Conservation (phyloP, 805 yeast species). For the Starmera caribaea region DNA sequence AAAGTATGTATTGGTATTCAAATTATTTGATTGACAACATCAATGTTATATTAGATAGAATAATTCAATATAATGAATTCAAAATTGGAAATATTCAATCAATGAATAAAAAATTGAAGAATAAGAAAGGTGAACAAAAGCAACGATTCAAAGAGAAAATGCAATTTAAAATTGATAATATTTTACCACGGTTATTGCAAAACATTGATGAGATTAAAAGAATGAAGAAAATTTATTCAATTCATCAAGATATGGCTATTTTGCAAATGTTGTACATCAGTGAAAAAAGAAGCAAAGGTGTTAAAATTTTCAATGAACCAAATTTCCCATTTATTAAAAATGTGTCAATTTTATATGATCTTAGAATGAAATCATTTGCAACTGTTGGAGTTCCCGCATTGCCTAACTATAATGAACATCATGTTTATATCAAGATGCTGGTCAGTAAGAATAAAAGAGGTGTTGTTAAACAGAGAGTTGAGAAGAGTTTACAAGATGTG, state of each 20-base stretch:
- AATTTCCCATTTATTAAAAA: slow-evolving; percentile 18
- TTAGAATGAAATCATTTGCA: slow-evolving; percentile 72
- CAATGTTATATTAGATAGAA: slow-evolving; percentile 28
- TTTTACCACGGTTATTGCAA: slow-evolving; percentile 26
- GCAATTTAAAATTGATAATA: slow-evolving; percentile 20
- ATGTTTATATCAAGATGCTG: no score
- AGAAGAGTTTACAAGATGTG: no score
- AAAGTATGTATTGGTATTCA: slow-evolving; percentile 60
- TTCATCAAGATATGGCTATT: slow-evolving; percentile 20
- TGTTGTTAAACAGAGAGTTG: no score
- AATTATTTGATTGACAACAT: slow-evolving; percentile 43
- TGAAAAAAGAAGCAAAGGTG: slow-evolving; percentile 14
- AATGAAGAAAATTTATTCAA: slow-evolving; percentile 14
- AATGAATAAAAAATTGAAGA: slow-evolving; percentile 32
- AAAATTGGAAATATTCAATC: slow-evolving; percentile 25
- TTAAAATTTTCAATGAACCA: slow-evolving; percentile 15
- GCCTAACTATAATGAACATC: slow-evolving; percentile 33
- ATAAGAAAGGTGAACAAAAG: slow-evolving; percentile 44
- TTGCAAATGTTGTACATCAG: slow-evolving; percentile 25
- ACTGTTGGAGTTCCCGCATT: slow-evolving; percentile 70
- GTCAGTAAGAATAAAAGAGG: no score
- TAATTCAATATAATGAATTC: slow-evolving; percentile 20
- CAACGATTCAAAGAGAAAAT: slow-evolving; percentile 27
- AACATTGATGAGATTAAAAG: slow-evolving; percentile 18
- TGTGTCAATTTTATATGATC: slow-evolving; percentile 29